phyloP scores from a whole-genome alignment of 768 basidiomycete species.

The Naganishia kalamii region DNA sequence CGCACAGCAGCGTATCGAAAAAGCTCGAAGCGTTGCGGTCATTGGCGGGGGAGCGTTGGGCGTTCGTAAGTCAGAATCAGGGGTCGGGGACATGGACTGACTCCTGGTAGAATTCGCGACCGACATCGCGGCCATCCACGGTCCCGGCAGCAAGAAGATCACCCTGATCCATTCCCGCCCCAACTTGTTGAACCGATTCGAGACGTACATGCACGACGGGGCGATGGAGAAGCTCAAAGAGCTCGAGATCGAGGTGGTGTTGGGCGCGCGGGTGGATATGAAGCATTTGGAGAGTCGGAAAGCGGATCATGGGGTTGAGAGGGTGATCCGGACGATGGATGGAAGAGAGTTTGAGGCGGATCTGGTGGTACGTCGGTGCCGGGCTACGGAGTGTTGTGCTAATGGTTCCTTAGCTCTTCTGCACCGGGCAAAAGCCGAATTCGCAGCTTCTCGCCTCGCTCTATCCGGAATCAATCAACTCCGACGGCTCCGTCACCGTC shows the following conservation, averaged over 20 bases:
- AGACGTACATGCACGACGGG: slow-evolving; percentile 39
- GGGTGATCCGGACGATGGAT: slow-evolving; percentile 32
- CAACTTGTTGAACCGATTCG: slow-evolving; percentile 45
- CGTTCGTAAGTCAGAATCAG: slow-evolving; percentile 35
- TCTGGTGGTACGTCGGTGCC: slow-evolving; percentile 30
- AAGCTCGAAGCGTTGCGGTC: slow-evolving; percentile 41
- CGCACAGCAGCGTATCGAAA: slow-evolving; percentile 34
- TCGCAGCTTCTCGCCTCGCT: slow-evolving; percentile 34
- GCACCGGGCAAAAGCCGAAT: slow-evolving; percentile 46
- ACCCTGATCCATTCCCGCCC: slow-evolving; percentile 46
- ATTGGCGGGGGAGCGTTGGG: slow-evolving; percentile 49
- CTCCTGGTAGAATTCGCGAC: slow-evolving; percentile 41
- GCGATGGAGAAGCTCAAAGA: slow-evolving; percentile 31
- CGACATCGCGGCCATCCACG: slow-evolving; percentile 45
- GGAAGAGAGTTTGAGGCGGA: slow-evolving; percentile 41
- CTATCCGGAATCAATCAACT: slow-evolving; percentile 34
- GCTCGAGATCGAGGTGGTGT: slow-evolving; percentile 38
- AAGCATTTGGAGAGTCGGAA: neutral
- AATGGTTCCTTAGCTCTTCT: slow-evolving; percentile 29
- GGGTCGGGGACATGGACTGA: neutral
- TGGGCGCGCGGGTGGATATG: slow-evolving; percentile 35
- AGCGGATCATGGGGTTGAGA: slow-evolving; percentile 25
- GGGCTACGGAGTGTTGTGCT: too few relatives aligned
- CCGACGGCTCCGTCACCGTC: slow-evolving; percentile 32
- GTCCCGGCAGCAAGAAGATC: slow-evolving; percentile 40